Conservation (phyloP, 108 stramenopile genomes). For the Chaetoceros muelleri region DNA sequence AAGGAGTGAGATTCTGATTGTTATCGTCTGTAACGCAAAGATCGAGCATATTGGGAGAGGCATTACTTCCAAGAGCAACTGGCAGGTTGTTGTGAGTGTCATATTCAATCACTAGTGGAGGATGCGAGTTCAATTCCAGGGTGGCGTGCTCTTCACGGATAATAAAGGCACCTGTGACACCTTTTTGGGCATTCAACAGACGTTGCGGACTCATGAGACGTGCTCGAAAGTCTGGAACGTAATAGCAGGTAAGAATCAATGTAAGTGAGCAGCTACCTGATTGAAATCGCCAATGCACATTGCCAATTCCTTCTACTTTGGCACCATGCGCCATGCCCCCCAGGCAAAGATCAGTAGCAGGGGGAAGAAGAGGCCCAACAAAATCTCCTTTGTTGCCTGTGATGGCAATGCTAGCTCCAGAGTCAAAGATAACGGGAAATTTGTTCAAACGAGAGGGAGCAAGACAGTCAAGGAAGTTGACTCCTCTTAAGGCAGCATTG, state of each 20-base stretch:
- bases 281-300: slow-evolving; percentile 5
- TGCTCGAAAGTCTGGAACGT: slow-evolving; percentile 5
- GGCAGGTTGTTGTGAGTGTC: slow-evolving; percentile 11
- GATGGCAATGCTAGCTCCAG: slow-evolving; percentile 20
- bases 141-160: background rate
- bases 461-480: background rate
- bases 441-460: background rate
- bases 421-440: slow-evolving; percentile 20
- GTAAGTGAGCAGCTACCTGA: background rate
- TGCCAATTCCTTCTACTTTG: slow-evolving; percentile 5
- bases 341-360: background rate
- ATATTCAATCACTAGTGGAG: slow-evolving; percentile 11
- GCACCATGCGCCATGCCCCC: slow-evolving; percentile 10
- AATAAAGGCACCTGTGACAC: background rate
- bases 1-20: slow-evolving; percentile 22
- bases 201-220: slow-evolving; percentile 10
- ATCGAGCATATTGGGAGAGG: background rate
- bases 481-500: background rate
- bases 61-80: slow-evolving; percentile 5
- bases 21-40: background rate
- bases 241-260: slow-evolving; percentile 3
- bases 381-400: slow-evolving; percentile 8
- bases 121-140: background rate
- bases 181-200: background rate
- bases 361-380: slow-evolving; percentile 5